Base-by-base conservation (phyloP, 306 rosid genomes). In the Trichosanthes truncata region DNA sequence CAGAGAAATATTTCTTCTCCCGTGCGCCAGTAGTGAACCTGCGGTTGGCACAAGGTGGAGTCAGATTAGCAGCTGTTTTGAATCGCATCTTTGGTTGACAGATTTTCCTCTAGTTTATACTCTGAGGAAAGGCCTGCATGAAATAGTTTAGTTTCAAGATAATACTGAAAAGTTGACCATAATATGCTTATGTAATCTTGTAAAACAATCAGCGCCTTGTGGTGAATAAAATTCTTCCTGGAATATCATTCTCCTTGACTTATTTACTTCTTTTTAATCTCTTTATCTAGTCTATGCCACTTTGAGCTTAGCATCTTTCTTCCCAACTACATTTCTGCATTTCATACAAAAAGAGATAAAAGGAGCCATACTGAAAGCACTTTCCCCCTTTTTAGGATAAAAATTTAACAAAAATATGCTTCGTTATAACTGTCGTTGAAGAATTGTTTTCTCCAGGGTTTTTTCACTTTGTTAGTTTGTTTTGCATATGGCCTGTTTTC, bases 11-110 rank as follows among this genome's bases (percentile, higher is more conserved):
- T 84, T 94, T 94, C 84, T 85, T 77, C 21, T 87, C 97, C 52
- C 96, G 97, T 25, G 65, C 53, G 38, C 97, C 97, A 3, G 80
- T 82, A 23, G 90, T 94, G 38, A 84, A 88, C 38, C 35, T 74
- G 84, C 83, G 97, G 51, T 79, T 92, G 76, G 97, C 96, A 33
- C 96, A 94, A 87, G 98, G 88, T 21, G 97, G 93, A 79, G 97
- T 92, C 77, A 91, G 98, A 59, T 85, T 94, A 87, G 96, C 97
- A 41, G 94, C 97, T 43, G 78, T 84, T 25, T 93, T 92, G 45
- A 94, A 94, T 81, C 91, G 86, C 31, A 86, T 90, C 25, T 91
- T 89, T 35, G 81, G 85, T 38, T 76, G 81, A 60, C 61, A 83
- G 78, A 66, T 9, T 21, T 14, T 71, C 53, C 35, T 69, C 49